Evolutionary conservation across 2,329 filamentous ascomycete genomes (phyloP).

Genomic region (Penicillium concentricum): DNA sequence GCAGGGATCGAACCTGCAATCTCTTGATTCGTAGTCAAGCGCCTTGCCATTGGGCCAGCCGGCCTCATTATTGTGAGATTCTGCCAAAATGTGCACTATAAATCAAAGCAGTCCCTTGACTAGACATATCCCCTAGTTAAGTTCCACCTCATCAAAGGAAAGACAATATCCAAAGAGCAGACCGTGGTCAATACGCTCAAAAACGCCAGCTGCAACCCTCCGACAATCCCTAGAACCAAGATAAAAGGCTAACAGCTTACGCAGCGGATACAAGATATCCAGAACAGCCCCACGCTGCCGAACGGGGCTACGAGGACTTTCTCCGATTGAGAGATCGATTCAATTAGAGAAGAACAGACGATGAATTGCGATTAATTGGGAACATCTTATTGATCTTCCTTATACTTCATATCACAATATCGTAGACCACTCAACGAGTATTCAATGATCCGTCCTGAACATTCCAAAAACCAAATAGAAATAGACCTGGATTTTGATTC

Average conservation of each 20-base stretch:
- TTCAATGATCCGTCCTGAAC: background rate
- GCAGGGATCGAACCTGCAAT: constrained; percentile 50
- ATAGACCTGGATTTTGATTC: background rate
- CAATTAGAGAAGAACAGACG: background rate
- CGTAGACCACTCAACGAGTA: background rate
- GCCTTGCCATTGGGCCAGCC: constrained; percentile 52
- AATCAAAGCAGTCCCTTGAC: background rate
- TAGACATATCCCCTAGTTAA: too few species aligned
- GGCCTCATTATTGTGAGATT: constrained; percentile 11
- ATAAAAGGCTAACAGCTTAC: too few species aligned
- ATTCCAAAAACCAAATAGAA: background rate
- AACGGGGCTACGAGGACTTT: background rate
- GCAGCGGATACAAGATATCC: too few species aligned
- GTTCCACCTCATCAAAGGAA: too few species aligned
- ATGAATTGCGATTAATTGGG: too few species aligned
- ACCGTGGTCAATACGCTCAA: too few species aligned
- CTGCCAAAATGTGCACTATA: background rate
- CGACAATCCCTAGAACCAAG: too few species aligned
- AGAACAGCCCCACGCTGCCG: too few species aligned
- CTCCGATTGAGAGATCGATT: background rate
- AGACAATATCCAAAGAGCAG: background rate
- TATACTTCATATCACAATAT: background rate
- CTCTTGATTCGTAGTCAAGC: constrained; percentile 55
- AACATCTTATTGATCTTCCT: background rate
- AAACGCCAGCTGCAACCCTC: too few species aligned